Evolutionary conservation across 2,329 filamentous ascomycete genomes (phyloP).

Genomic region (Fusarium ramigenum): DNA sequence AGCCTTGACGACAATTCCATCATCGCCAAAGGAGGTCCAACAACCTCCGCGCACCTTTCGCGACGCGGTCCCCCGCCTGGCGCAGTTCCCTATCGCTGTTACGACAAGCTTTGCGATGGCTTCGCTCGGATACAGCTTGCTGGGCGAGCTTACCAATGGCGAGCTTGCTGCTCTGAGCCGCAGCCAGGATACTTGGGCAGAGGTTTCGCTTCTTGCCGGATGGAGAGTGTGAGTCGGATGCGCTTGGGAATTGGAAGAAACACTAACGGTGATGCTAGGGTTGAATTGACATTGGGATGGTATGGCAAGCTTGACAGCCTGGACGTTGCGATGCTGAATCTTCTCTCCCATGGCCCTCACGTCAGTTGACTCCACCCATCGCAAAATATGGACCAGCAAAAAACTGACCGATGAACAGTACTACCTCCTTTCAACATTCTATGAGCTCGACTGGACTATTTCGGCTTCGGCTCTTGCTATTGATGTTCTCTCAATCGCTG

Average conservation of each 20-base stretch:
- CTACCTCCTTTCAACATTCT: constrained; percentile 82
- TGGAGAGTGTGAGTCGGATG: constrained; percentile 65
- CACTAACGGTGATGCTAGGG: constrained; percentile 52
- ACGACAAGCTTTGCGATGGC: constrained; percentile 69
- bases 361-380: constrained; percentile 53
- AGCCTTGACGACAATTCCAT: constrained; percentile 24
- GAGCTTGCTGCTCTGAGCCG: constrained; percentile 76
- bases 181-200: constrained; percentile 67
- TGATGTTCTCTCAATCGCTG: constrained; percentile 72
- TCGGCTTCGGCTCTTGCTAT: constrained; percentile 70
- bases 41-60: constrained; percentile 24
- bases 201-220: constrained; percentile 63
- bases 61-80: constrained; percentile 50
- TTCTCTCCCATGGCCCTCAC: constrained; percentile 79
- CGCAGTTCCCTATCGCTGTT: constrained; percentile 64
- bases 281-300: constrained; percentile 79
- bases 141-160: constrained; percentile 66
- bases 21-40: constrained; percentile 10
- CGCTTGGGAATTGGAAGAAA: background rate
- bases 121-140: constrained; percentile 69
- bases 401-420: constrained; percentile 56
- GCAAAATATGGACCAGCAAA: background rate
- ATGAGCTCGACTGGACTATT: constrained; percentile 71
- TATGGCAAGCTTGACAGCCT: constrained; percentile 76
- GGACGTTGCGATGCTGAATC: constrained; percentile 71